Base-by-base conservation (phyloP, 2,329 filamentous ascomycete genomes). In the Arthrobotrys entomopaga region DNA sequence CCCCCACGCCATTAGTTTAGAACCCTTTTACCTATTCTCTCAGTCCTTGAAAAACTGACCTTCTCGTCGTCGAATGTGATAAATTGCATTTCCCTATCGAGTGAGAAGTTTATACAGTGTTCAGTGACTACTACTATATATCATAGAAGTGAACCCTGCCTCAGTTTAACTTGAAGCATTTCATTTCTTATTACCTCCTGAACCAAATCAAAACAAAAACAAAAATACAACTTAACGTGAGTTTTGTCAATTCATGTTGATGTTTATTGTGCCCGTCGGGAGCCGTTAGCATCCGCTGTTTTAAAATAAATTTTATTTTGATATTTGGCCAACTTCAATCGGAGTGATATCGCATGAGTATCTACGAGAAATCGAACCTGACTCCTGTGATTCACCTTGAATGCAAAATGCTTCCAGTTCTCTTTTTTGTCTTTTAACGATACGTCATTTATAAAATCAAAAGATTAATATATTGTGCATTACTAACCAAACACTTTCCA, bases 21-120 rank as follows among this genome's bases (percentile, higher is more conserved):
- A 67, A 57, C 38, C 59, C 58, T 64, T 34, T 42, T 74, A 67
- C 48, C 54, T 64, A 56, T 74, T 70, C 65, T 46, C 38, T 57
- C 63, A 74, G 43, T 74, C 60, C 54, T 63, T 19, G 61, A 63
- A 74, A 74, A 74, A 49, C 57, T 57, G 64, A 63, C 63, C 50
- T 59, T 74, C 69, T 73, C 69, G 61, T 61, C 52, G 63, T 74
- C 53, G 65, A 70, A 57, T 67, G 52, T 59, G 61, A 67, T 46
- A 42, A 53, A 63, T 59, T 61, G 57, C 42, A 63, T 58, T 69
- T 74, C 52, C n/a, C 50, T 63, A 64, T 46, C 50, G 48, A 60
- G 70, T 67, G 70, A 74, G 70, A 74, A 67, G 57, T 52, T 70
- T 42, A 16, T 34, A 70, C 43, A 64, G 58, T 57, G 43, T 64